Conservation (phyloP, 1,284 basidiomycete species). For the Ganoderma lingzhi region DNA sequence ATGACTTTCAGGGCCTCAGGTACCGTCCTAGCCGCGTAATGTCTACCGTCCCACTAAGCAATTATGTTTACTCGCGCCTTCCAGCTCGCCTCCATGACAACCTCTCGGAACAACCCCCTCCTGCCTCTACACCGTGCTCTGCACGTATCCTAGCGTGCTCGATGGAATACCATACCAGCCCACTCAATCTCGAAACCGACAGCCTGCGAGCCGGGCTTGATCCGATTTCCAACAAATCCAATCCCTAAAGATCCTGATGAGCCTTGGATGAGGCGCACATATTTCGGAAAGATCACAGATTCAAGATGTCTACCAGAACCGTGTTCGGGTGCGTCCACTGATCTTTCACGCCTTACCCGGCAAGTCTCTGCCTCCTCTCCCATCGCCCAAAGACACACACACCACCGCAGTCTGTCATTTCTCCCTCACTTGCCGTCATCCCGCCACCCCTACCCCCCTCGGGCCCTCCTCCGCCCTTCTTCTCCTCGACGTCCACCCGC, state of each 20-base stretch:
- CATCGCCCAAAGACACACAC: neutral
- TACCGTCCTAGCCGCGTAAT: neutral
- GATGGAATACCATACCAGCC: neutral
- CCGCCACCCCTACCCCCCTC: neutral
- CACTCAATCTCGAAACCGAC: neutral
- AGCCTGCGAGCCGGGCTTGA: neutral
- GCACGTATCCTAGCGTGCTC: neutral
- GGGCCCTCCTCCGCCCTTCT: slow-evolving; percentile 6
- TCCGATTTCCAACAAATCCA: neutral
- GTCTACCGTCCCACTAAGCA: neutral
- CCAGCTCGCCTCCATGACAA: slow-evolving; percentile 1
- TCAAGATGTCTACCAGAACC: neutral
- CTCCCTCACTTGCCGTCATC: neutral
- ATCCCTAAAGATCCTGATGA: neutral
- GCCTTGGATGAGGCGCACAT: neutral
- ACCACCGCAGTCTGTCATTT: neutral
- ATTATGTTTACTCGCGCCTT: neutral
- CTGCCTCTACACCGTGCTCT: neutral
- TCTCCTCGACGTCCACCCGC: slow-evolving; percentile 1
- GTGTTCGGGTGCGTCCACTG: neutral
- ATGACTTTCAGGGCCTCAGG: neutral
- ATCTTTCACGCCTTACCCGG: neutral
- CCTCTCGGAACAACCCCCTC: neutral
- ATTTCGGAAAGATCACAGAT: neutral
- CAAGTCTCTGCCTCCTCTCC: neutral